A percentile compares a stretch with the other conserved stretches of the same genome.
These are phyloP conservation scores for Stevia rebaudiana DNA, from an alignment of 140 eudicot species.

Conservation along the genomic window DNA sequence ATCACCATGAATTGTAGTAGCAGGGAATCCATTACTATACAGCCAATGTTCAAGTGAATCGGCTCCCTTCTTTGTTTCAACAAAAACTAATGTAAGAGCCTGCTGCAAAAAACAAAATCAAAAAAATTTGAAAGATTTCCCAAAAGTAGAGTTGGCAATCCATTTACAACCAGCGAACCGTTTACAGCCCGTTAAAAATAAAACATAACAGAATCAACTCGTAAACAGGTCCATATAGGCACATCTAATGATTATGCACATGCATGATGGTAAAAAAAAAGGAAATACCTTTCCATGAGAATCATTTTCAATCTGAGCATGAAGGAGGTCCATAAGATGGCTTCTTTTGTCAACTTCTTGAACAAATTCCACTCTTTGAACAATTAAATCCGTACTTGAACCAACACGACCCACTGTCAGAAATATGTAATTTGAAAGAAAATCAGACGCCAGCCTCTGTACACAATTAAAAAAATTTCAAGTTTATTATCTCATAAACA, in stretches of 20 bases:
- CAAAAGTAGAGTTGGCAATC: no score
- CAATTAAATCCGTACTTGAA: slow-evolving; percentile 75
- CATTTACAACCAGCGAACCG: no score
- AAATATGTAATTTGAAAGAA: slow-evolving; percentile 72
- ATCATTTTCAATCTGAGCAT: slow-evolving; percentile 65
- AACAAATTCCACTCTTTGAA: slow-evolving; percentile 75
- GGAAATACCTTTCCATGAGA: slow-evolving; percentile 70
- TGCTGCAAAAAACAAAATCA: no score
- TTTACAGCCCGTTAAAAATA: no score
- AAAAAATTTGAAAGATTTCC: no score
- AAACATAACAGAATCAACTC: no score
- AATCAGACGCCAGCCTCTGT: slow-evolving; percentile 89
- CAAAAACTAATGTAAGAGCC: slow-evolving; percentile 82
- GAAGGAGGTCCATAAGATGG: slow-evolving; percentile 86
- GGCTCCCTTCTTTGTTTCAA: slow-evolving; percentile 92
- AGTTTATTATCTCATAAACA: no score
- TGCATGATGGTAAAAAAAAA: no score
- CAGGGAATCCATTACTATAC: slow-evolving; percentile 75
- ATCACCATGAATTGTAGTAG: slow-evolving; percentile 90
- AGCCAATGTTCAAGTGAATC: slow-evolving; percentile 87
- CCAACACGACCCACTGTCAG: slow-evolving; percentile 85
- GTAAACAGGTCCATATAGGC: no score
- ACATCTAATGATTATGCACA: no score
- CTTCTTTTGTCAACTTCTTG: slow-evolving; percentile 77
- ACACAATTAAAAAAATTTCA: no score